Base-by-base conservation (phyloP, 2,329 filamentous ascomycete species). In the Xylaria sp. region DNA sequence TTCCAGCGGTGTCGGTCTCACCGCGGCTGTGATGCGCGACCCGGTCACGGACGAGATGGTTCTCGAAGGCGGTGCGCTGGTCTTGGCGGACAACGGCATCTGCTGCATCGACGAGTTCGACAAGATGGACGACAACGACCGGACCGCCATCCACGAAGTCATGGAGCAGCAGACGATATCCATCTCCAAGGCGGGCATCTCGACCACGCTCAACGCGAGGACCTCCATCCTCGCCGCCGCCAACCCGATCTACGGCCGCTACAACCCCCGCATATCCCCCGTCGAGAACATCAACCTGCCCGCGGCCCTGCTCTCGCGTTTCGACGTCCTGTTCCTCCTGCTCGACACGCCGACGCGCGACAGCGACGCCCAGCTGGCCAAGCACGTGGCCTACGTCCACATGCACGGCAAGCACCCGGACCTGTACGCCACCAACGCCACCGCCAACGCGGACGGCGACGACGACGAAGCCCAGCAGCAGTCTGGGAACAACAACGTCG, bases 201-300 rank as follows among this genome's bases (percentile, higher is more conserved):
- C 81, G 11, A 85, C 83, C 9, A 96, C 92, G 0, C 84, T 99
- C 54, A 99, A 99, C 71, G 94, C 94, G 19, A 88, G 94, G 58
- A 97, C 94, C 18, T 96, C 92, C 0, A 96, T 99, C 67, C 84
- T 99, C 16, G 93, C 94, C 17, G 94, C 94, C 18, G 94, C 94
- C 63, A 99, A 99, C 76, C 94, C 94, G 53, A 84, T 99, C 39
- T 99, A 99, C 69, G 94, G 94, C 60, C 91, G 94, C 59, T 99
- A 99, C 80, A 99, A 99, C 76, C 94, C 94, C 52, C 91, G 92
- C 60, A 89, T 99, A 65, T 97, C 93, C 0, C 94, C 94, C 0
- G 92, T 99, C 21, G 94, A 99, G 74, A 99, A 99, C 74, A 99
- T 99, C 76, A 99, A 99, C 74, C 86, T 99, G 39, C 94, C 94